phyloP scores from a whole-genome alignment of 805 yeast species.

The Torulaspora gathmanii region DNA sequence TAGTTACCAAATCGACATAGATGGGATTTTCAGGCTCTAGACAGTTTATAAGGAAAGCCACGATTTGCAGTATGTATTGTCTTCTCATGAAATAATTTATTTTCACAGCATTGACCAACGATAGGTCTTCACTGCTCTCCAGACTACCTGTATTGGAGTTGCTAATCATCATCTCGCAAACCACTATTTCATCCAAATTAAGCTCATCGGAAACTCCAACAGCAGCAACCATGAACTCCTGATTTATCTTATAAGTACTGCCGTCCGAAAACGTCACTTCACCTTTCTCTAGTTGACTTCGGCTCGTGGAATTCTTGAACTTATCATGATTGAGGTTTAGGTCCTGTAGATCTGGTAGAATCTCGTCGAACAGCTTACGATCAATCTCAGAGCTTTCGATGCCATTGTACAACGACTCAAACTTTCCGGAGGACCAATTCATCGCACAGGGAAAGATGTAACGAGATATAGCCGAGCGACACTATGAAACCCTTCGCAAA shows the following conservation, averaged over 20 bases:
- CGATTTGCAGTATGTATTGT: conserved; percentile 67
- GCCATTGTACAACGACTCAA: conserved; percentile 44
- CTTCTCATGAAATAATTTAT: conserved; percentile 64
- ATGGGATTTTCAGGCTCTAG: conserved; percentile 14
- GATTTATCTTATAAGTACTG: conserved; percentile 49
- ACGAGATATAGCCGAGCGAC: not conserved
- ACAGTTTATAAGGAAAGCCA: conserved; percentile 40
- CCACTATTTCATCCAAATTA: conserved; percentile 67
- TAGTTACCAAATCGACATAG: conserved; percentile 14
- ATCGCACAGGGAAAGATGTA: conserved; percentile 5
- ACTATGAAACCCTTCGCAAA: not conserved
- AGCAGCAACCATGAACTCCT: conserved; percentile 58
- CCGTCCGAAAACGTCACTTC: conserved; percentile 48
- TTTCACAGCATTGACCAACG: conserved; percentile 56
- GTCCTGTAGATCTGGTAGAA: conserved; percentile 44
- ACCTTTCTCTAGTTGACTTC: conserved; percentile 45
- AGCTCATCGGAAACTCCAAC: conserved; percentile 58
- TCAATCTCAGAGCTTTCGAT: conserved; percentile 36
- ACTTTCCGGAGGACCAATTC: conserved; percentile 33
- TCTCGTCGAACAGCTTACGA: conserved; percentile 25
- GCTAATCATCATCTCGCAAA: conserved; percentile 62
- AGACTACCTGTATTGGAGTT: conserved; percentile 14
- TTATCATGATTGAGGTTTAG: conserved; percentile 40
- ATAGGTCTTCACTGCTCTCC: conserved; percentile 20
- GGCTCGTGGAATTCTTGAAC: conserved; percentile 43